Evolutionary conservation across 495 filamentous ascomycete species (phyloP).

Genomic region (Lasiosphaeriaceae sp.): DNA sequence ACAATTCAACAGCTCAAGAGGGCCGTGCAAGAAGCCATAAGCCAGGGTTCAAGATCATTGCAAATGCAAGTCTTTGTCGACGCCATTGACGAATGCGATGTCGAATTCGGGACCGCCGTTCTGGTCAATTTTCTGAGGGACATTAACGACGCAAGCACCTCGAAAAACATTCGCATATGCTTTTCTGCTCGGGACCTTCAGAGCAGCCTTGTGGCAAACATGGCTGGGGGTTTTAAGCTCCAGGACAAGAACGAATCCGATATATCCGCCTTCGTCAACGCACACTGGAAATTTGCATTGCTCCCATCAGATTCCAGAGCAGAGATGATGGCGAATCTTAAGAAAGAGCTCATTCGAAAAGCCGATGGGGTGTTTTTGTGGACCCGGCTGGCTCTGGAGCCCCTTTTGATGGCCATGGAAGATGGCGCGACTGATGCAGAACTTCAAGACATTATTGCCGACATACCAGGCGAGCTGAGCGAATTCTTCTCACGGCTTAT

Average conservation of each 20-base stretch:
- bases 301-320: background rate
- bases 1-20: conserved; percentile 1
- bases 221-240: conserved; percentile 5
- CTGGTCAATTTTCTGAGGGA: background rate
- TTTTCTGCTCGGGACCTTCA: conserved; percentile 10
- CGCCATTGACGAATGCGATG: conserved; percentile 11
- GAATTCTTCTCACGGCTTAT: conserved; percentile 4
- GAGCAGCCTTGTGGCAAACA: background rate
- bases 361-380: conserved; percentile 10
- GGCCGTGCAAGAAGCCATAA: background rate
- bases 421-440: background rate
- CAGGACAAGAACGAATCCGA: conserved; percentile 9
- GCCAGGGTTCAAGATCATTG: background rate
- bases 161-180: background rate
- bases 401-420: background rate
- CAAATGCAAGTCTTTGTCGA: conserved; percentile 7
- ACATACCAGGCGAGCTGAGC: background rate
- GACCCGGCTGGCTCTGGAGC: conserved; percentile 6
- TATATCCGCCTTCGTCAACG: conserved; percentile 7
- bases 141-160: background rate
- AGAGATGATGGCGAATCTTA: conserved; percentile 4
- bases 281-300: background rate
- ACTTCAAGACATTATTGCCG: background rate
- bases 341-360: background rate
- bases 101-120: background rate